A percentile compares a stretch with the other conserved stretches of the same genome.
Evolutionary conservation across 2,329 filamentous ascomycete genomes (phyloP).

Genomic region (Colletotrichum shisoi): DNA sequence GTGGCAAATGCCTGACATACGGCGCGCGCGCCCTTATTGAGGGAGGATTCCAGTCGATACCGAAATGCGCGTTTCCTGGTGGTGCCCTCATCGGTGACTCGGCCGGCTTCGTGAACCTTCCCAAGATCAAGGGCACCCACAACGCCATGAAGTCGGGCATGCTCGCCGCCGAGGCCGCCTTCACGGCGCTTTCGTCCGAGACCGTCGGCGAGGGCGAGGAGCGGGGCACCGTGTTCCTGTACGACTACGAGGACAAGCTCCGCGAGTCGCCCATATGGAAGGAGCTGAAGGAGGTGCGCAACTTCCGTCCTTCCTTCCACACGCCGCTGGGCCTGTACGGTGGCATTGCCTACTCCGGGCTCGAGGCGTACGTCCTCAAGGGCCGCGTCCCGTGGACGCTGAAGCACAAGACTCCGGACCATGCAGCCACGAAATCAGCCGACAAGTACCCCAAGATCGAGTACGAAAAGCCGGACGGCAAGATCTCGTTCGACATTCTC

Average conservation of each 20-base stretch:
- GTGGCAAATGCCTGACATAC: conserved; percentile 97
- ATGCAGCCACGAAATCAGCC: conserved; percentile 79
- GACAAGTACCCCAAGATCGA: conserved; percentile 87
- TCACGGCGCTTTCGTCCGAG: conserved; percentile 67
- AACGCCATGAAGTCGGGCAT: conserved; percentile 98
- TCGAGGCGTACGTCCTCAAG: conserved; percentile 87
- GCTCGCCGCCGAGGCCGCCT: conserved; percentile 91
- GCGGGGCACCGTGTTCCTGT: conserved; percentile 83
- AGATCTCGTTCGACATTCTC: conserved; percentile 94
- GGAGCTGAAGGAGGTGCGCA: conserved; percentile 92
- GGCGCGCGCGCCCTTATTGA: conserved; percentile 90
- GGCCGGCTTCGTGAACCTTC: conserved; percentile 94
- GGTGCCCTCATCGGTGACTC: conserved; percentile 96
- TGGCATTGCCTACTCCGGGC: conserved; percentile 88
- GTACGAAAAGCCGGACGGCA: conserved; percentile 94
- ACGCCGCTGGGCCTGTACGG: conserved; percentile 85
- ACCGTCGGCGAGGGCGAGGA: conserved; percentile 52
- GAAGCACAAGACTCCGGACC: conserved; percentile 80
- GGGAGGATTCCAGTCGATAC: conserved; percentile 96
- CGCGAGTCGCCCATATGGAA: conserved; percentile 90
- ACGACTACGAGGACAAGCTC: conserved; percentile 89
- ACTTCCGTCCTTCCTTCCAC: conserved; percentile 97
- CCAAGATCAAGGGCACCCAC: conserved; percentile 98
- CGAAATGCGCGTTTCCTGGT: conserved; percentile 94
- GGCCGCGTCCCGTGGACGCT: conserved; percentile 92